Evolutionary conservation across 2,329 filamentous ascomycete species (phyloP).

Genomic region (Chalara sp.): DNA sequence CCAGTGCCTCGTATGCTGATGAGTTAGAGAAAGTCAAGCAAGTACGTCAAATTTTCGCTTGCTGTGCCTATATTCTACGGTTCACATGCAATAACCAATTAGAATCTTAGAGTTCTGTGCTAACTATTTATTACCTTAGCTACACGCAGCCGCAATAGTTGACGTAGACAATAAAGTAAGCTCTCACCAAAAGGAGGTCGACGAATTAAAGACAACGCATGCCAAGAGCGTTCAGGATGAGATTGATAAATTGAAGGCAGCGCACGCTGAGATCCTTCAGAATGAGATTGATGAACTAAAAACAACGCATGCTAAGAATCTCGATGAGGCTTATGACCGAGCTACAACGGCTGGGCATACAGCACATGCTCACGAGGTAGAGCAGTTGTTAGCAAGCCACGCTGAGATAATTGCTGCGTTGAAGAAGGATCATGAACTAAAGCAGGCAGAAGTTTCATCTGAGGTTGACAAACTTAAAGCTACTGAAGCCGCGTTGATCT

Average conservation of each 20-base stretch:
- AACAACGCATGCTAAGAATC: conserved; percentile 50
- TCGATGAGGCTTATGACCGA: conserved; percentile 48
- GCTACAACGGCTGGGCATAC: conserved; percentile 41
- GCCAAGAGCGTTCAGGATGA: conserved; percentile 51
- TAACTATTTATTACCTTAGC: conserved; percentile 2
- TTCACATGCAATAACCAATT: too few species aligned
- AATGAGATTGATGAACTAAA: conserved; percentile 42
- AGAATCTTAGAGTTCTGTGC: too few species aligned
- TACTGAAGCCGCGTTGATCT: too few species aligned
- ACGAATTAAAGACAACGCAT: conserved; percentile 48
- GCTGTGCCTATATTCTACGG: too few species aligned
- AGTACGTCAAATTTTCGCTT: too few species aligned
- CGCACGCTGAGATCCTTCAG: too few species aligned
- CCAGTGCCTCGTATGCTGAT: conserved; percentile 21
- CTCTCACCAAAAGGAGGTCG: conserved; percentile 47
- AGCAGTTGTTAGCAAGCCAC: conserved; percentile 47
- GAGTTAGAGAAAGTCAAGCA: conserved; percentile 19
- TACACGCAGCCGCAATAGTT: conserved; percentile 21
- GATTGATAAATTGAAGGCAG: conserved; percentile 34
- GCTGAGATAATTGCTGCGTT: conserved; percentile 34
- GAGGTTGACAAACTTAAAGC: conserved; percentile 20
- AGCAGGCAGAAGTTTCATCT: conserved; percentile 20
- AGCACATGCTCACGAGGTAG: conserved; percentile 41
- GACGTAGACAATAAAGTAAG: conserved; percentile 39
- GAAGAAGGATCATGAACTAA: conserved; percentile 38